A percentile compares a stretch with the other conserved stretches of the same genome.
Conservation (phyloP, 768 basidiomycete genomes). For the Hirschioporus abietinus region DNA sequence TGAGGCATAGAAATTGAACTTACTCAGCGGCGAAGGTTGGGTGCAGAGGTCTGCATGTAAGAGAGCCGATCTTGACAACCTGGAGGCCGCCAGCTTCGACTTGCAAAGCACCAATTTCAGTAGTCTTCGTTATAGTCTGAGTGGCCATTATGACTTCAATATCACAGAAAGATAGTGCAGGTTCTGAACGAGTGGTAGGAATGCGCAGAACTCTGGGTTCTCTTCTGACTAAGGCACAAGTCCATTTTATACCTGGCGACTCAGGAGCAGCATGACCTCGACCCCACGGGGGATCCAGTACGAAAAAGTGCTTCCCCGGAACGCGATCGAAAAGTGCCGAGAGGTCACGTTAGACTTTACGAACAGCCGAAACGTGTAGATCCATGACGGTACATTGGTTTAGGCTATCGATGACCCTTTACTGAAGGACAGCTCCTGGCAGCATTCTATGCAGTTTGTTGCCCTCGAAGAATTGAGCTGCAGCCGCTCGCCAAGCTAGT, state of each 20-base stretch:
- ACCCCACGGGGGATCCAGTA: not conserved
- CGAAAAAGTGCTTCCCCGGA: not conserved
- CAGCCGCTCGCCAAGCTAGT: too few species aligned
- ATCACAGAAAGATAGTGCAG: not conserved
- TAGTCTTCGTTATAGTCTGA: not conserved
- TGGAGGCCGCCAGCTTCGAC: not conserved
- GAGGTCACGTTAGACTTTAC: not conserved
- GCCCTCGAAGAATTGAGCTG: too few species aligned
- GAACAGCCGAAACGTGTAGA: not conserved
- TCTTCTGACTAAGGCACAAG: not conserved
- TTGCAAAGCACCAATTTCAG: not conserved
- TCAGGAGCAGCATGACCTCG: not conserved
- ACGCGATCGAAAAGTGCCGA: not conserved
- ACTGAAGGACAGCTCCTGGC: not conserved
- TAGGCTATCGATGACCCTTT: not conserved
- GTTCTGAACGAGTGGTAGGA: too few species aligned
- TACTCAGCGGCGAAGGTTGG: slow-evolving; percentile 19
- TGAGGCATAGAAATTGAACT: not conserved
- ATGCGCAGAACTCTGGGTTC: too few species aligned
- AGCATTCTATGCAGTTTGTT: too few species aligned
- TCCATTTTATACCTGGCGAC: not conserved
- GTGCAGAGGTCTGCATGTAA: slow-evolving; percentile 19
- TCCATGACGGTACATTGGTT: not conserved
- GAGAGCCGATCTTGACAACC: slow-evolving; percentile 12
- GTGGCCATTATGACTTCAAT: not conserved